These are phyloP conservation scores for Hordeum vulgare DNA, from an alignment of 176 grass and related monocot genomes.

Conservation along the genomic window DNA sequence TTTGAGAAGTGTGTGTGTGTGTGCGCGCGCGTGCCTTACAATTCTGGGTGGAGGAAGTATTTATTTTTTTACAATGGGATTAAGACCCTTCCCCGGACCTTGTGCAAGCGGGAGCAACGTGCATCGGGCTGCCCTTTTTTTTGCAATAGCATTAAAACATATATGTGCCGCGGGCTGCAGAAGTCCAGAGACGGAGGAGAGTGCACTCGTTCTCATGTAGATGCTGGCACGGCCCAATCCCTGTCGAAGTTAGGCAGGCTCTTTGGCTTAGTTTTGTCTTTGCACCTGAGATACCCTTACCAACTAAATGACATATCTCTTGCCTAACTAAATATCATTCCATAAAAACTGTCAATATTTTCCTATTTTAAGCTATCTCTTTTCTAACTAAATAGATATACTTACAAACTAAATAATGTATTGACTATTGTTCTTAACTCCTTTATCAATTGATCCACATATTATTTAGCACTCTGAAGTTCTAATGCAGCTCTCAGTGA, in stretches of 20 bases:
- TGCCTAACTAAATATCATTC: neutral
- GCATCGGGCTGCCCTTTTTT: too few species aligned
- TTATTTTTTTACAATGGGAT: neutral
- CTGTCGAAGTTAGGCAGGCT: neutral
- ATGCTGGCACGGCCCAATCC: neutral
- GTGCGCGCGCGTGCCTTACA: neutral
- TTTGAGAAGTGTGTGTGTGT: neutral
- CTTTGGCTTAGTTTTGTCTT: neutral
- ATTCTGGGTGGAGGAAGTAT: neutral
- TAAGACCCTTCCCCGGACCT: neutral
- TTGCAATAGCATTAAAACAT: neutral
- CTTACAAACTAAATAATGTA: neutral
- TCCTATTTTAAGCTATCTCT: neutral
- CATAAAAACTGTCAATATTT: neutral
- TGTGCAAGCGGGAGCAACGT: too few species aligned
- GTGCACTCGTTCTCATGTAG: neutral
- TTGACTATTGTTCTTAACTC: neutral
- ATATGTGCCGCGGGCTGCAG: neutral
- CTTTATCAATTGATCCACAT: neutral
- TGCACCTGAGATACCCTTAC: neutral
- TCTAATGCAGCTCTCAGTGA: neutral
- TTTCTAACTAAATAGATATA: slow-evolving; percentile 6
- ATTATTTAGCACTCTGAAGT: neutral
- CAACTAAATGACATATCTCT: neutral
- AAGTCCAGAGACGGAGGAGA: neutral